A percentile compares a stretch with the other conserved stretches of the same genome.
phyloP scores from a whole-genome alignment of 129 eudicot genomes.

The Artemisia argyi region DNA sequence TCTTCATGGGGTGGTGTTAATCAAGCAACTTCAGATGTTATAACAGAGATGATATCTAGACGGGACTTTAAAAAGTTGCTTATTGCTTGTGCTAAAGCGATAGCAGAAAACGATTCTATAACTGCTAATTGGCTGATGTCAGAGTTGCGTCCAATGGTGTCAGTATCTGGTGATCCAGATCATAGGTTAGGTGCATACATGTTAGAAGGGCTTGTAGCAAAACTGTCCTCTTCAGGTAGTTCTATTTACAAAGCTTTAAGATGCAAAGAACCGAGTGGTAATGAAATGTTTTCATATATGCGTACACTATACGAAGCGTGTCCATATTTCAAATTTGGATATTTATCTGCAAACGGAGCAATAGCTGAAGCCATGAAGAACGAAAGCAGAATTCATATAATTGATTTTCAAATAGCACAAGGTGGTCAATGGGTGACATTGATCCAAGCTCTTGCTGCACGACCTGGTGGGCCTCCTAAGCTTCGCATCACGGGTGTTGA shows the following conservation, averaged over 20 bases:
- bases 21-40: slow-evolving; percentile 14
- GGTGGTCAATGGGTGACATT: slow-evolving; percentile 58
- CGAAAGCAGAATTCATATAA: slow-evolving; percentile 53
- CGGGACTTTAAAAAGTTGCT: slow-evolving; percentile 46
- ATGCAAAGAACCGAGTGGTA: slow-evolving; percentile 48
- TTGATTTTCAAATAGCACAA: slow-evolving; percentile 57
- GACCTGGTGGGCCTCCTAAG: slow-evolving; percentile 63
- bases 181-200: slow-evolving; percentile 60
- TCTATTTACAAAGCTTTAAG: slow-evolving; percentile 44
- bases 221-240: slow-evolving; percentile 53
- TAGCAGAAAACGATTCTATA: slow-evolving; percentile 45
- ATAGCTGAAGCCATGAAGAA: slow-evolving; percentile 65
- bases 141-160: slow-evolving; percentile 54
- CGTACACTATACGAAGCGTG: slow-evolving; percentile 51
- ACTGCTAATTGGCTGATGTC: slow-evolving; percentile 51
- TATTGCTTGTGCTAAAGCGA: slow-evolving; percentile 50
- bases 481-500: slow-evolving; percentile 55
- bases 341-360: slow-evolving; percentile 61
- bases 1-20: slow-evolving; percentile 18
- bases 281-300: slow-evolving; percentile 48
- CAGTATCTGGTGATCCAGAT: slow-evolving; percentile 54
- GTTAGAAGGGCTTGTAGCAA: slow-evolving; percentile 64
- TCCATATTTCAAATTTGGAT: slow-evolving; percentile 65
- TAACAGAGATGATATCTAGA: slow-evolving; percentile 38
- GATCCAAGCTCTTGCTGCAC: slow-evolving; percentile 60